A percentile compares a stretch with the other conserved stretches of the same genome.
Conservation (phyloP, 2,329 filamentous ascomycete species). For the Ceratocystis ficicola region DNA sequence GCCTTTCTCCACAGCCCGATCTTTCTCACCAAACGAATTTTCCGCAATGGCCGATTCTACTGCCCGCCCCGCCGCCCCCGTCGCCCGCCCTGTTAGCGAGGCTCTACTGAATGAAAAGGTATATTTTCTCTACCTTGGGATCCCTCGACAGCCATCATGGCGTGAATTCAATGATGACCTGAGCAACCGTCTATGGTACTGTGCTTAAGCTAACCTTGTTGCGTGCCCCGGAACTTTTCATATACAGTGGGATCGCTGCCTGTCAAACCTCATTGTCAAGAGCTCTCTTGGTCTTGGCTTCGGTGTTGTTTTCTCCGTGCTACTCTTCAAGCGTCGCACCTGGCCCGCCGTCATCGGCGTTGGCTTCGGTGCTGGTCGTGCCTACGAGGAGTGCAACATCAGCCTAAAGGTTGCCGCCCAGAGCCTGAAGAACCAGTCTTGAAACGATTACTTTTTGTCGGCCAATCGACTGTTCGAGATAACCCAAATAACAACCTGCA, state of each 20-base stretch:
- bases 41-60: constrained; percentile 44
- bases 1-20: constrained; percentile 13
- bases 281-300: constrained; percentile 92
- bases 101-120: constrained; percentile 99
- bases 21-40: constrained; percentile 11
- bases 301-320: constrained; percentile 95
- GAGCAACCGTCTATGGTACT: background rate
- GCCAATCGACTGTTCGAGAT: constrained; percentile 11
- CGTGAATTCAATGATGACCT: background rate
- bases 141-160: too few species aligned
- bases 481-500: constrained; percentile 16
- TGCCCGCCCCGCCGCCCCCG: constrained; percentile 29
- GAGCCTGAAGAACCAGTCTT: constrained; percentile 41
- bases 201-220: constrained; percentile 2
- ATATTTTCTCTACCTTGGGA: constrained; percentile 27
- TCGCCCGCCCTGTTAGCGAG: constrained; percentile 86
- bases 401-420: constrained; percentile 51
- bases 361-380: constrained; percentile 89
- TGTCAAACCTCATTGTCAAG: constrained; percentile 94
- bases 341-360: constrained; percentile 94
- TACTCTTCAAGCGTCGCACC: constrained; percentile 93
- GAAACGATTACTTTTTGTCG: constrained; percentile 1
- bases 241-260: constrained; percentile 87
- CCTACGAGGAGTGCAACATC: constrained; percentile 97
- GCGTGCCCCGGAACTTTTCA: background rate